Base-by-base conservation (phyloP, 305 asterid species). In the Fraxinus albicans region DNA sequence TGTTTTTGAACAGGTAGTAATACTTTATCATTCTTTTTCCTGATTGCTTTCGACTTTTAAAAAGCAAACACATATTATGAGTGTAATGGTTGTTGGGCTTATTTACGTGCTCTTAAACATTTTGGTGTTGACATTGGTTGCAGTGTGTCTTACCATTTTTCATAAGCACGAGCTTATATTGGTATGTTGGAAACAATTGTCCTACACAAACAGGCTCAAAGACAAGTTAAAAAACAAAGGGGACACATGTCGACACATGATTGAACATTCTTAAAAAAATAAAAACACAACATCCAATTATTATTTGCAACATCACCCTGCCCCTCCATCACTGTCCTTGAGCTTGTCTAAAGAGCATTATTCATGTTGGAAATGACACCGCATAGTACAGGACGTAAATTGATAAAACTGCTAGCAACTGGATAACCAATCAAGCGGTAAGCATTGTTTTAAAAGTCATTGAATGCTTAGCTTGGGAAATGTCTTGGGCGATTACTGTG, bases 1-100 rank as follows among this genome's bases (percentile, higher is more conserved):
- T 23, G 98, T 90, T 79, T 97, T 60, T 82, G 99, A 95, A 88
- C 98, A 95, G 97, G 99, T 97, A 78, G 60, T 81, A 65, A 9
- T 23, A 8, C 82, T 63, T 60, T 27, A 70, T n/a, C 35, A 15
- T 40, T 60, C 27, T 1, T 47, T 77, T 73, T 81, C 36, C 44
- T 77, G 58, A 35, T 63, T 78, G 63, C 25, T 53, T 82, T 82
- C 80, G 36, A 55, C 19, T 34, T 40, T 79, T 85, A 86, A 53
- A 73, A 77, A 65, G 7, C 17, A 36, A 76, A 60, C 78, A 77
- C 50, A 67, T 63, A 55, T 55, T 7, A 77, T 82, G 70, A 67
- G 31, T 36, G 19, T 73, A 3, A 73, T 77, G 36, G 29, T 58
- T 60, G 42, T 4, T 83, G 6, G 35, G 80, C 79, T 70, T 77